These are phyloP conservation scores for Parastagonospora avenae DNA, from an alignment of 2,329 filamentous ascomycete species.

Conservation along the genomic window DNA sequence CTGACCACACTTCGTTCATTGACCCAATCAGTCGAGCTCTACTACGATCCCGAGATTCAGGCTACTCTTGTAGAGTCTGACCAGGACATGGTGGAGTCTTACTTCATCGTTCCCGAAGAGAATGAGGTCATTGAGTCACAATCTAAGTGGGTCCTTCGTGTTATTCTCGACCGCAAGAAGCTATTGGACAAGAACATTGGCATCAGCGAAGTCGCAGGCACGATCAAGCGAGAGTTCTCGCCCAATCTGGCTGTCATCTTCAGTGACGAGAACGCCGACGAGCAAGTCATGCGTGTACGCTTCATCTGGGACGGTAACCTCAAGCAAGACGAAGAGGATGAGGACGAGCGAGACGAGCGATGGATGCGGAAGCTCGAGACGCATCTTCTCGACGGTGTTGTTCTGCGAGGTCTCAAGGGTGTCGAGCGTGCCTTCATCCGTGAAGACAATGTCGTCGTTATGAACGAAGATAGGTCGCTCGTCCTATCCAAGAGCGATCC, in stretches of 20 bases:
- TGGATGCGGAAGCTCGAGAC: conserved; percentile 88
- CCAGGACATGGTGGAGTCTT: conserved; percentile 92
- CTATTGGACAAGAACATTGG: conserved; percentile 92
- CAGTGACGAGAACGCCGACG: conserved; percentile 96
- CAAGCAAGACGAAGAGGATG: conserved; percentile 71
- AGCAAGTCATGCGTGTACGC: conserved; percentile 91
- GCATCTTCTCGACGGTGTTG: conserved; percentile 88
- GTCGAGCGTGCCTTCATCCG: conserved; percentile 94
- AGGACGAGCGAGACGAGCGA: conserved; percentile 75
- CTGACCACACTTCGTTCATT: conserved; percentile 93
- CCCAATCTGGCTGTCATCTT: conserved; percentile 83
- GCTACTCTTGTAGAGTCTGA: conserved; percentile 86
- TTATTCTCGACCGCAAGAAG: conserved; percentile 90
- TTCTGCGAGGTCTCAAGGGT: conserved; percentile 85
- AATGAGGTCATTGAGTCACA: conserved; percentile 66
- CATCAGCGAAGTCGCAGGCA: conserved; percentile 86
- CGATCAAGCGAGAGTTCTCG: conserved; percentile 87
- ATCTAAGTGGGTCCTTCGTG: conserved; percentile 93
- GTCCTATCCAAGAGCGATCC: conserved; percentile 74
- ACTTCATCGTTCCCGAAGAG: conserved; percentile 89
- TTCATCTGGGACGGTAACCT: conserved; percentile 66
- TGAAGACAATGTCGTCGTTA: conserved; percentile 45
- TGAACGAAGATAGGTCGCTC: conserved; percentile 76
- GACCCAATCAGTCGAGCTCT: conserved; percentile 90
- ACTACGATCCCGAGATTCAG: conserved; percentile 92